Percentiles rank a stretch among this genome's conserved stretches.
Evolutionary conservation across 257 asterid genomes (phyloP).

Genomic region (Gentiana dahurica): DNA sequence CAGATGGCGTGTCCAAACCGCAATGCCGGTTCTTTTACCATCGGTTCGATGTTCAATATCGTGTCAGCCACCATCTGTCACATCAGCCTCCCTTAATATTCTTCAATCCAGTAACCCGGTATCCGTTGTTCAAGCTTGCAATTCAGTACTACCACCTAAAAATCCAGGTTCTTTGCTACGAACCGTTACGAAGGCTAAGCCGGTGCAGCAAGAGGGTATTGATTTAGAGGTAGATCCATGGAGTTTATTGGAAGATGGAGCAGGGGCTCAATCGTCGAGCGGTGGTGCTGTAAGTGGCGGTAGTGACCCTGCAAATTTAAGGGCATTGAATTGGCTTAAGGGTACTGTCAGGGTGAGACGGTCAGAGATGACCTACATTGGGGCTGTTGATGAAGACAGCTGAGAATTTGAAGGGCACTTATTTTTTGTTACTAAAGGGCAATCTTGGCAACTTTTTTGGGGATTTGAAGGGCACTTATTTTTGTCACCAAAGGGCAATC

Average conservation of each 20-base stretch:
- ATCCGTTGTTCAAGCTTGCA: conserved; percentile 32
- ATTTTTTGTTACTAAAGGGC: conserved; percentile 17
- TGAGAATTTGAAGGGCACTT: conserved; percentile 24
- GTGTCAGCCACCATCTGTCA: conserved; percentile 66
- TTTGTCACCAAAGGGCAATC: conserved; percentile 3
- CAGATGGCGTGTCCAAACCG: conserved; percentile 86
- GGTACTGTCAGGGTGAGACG: conserved; percentile 81
- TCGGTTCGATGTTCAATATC: conserved; percentile 43
- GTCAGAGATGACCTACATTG: conserved; percentile 75
- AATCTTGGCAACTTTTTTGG: conserved; percentile 6
- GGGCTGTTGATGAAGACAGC: conserved; percentile 85
- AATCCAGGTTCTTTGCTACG: conserved; percentile 43
- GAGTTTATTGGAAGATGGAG: conserved; percentile 92
- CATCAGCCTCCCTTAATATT: conserved; percentile 52
- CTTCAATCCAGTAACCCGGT: conserved; percentile 60
- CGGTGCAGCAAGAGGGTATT: conserved; percentile 36
- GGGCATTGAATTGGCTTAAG: conserved; percentile 66
- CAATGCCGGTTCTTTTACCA: conserved; percentile 66
- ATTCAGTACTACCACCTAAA: conserved; percentile 36
- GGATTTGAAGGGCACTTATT: too few relatives aligned
- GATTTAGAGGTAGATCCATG: conserved; percentile 65
- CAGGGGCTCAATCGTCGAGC: conserved; percentile 57
- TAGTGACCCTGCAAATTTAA: conserved; percentile 53
- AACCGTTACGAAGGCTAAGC: conserved; percentile 40
- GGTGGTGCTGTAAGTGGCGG: conserved; percentile 35